Evolutionary conservation across 2,329 filamentous ascomycete species (phyloP), one percentile per base, ranked within the genome.

Genomic region (Tolypocladium amazonense): DNA sequence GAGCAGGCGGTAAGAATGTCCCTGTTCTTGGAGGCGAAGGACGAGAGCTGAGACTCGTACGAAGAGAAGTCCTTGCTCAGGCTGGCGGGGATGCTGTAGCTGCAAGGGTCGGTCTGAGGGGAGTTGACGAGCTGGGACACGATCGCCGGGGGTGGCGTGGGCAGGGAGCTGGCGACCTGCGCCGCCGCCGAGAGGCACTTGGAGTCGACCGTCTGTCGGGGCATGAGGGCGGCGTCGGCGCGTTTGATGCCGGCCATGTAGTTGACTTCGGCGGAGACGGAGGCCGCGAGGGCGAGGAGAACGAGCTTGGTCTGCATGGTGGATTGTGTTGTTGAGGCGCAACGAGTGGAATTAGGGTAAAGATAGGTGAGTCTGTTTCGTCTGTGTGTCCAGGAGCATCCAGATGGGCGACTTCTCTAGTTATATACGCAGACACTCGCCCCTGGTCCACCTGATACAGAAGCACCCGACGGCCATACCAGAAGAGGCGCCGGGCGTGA

Each of bases 31-130:
- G 59, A 59, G 65, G 68, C 69, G 73, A 74, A 76, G 2, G 64
- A 66, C 12, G 62, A 25, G 39, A 71, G 59, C 62, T 69, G 58
- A 56, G 64, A 65, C 63, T 63, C 68, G 69, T 74, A 76, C 61
- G 64, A 66, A 30, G 64, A 61, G 66, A 70, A 74, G 50, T 71
- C 63, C 37, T 60, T 63, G 64, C 62, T 68, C 41, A 75, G 68
- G 64, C 65, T 67, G 27, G 62, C 45, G n/a, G 74, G 71, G 8
- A 67, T 59, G 59, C 60, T 67, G 67, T 71, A 68, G 62, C 60
- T 25, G 71, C 73, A 75, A 4, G 67, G 63, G 67, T 74, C 67
- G 57, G 69, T 67, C 58, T 65, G 64, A 7, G 67, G 63, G 63
- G 70, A 58, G 11, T 62, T 59, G 12, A 55, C 54, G 35, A 65